A percentile compares a stretch with the other conserved stretches of the same genome.
Evolutionary conservation across 2,329 filamentous ascomycete genomes (phyloP).

Genomic region (Colletotrichum shisoi): DNA sequence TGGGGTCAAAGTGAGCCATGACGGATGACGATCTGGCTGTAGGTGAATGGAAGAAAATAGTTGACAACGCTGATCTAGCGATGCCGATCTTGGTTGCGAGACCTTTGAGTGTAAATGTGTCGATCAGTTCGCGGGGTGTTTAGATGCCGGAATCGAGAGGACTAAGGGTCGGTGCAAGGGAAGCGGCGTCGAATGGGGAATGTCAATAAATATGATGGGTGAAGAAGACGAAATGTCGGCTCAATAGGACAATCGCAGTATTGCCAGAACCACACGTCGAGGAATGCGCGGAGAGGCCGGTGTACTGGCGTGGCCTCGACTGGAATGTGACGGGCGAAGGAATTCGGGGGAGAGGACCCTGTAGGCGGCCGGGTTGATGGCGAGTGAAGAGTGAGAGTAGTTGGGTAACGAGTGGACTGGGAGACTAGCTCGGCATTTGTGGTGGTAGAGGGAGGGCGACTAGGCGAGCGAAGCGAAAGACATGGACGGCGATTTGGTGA

Average conservation of each 20-base stretch:
- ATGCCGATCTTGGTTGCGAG: constrained; percentile 32
- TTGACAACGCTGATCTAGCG: constrained; percentile 29
- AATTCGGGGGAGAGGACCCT: constrained; percentile 9
- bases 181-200: constrained; percentile 15
- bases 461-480: constrained; percentile 37
- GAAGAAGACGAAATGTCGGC: constrained; percentile 16
- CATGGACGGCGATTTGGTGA: constrained; percentile 31
- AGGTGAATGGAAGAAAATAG: constrained; percentile 4
- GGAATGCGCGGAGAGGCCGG: constrained; percentile 31
- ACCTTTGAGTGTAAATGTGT: constrained; percentile 21
- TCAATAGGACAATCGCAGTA: constrained; percentile 16
- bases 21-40: neutral
- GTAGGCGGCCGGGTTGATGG: neutral
- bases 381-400: constrained; percentile 19
- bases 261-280: constrained; percentile 11
- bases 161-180: constrained; percentile 8
- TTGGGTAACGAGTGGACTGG: constrained; percentile 39
- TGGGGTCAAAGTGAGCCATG: constrained; percentile 38
- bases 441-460: constrained; percentile 24
- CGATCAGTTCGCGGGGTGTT: constrained; percentile 32
- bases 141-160: constrained; percentile 19
- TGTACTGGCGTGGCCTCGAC: constrained; percentile 13
- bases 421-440: constrained; percentile 41
- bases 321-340: constrained; percentile 30
- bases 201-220: constrained; percentile 19